Conservation (phyloP, 2,329 filamentous ascomycete genomes). For the Pseudomassariella vexata region DNA sequence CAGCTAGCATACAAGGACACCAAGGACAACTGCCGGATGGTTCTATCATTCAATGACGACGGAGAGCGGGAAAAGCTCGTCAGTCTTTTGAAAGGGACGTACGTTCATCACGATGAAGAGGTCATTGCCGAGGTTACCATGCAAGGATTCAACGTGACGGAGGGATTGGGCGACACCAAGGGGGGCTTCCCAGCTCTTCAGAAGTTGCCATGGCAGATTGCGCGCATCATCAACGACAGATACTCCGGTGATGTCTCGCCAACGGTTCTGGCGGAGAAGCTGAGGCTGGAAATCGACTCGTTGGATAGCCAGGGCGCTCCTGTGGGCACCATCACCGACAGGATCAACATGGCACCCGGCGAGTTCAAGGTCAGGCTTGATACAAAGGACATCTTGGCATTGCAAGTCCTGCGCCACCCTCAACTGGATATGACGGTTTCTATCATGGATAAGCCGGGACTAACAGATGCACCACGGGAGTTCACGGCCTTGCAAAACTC, state of each 20-base stretch:
- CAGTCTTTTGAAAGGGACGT: slow-evolving; percentile 66
- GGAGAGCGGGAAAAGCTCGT: slow-evolving; percentile 67
- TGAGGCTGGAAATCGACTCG: slow-evolving; percentile 71
- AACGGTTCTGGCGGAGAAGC: slow-evolving; percentile 69
- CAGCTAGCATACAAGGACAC: slow-evolving; percentile 66
- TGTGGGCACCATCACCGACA: slow-evolving; percentile 66
- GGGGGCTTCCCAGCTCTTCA: slow-evolving; percentile 43
- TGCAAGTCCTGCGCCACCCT: slow-evolving; percentile 64
- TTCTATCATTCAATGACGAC: slow-evolving; percentile 71
- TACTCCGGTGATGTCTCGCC: slow-evolving; percentile 56
- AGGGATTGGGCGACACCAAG: slow-evolving; percentile 44
- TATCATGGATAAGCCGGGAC: slow-evolving; percentile 61
- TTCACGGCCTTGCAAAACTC: slow-evolving; percentile 55
- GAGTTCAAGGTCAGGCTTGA: slow-evolving; percentile 64
- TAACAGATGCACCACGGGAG: slow-evolving; percentile 56
- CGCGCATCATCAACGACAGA: slow-evolving; percentile 68
- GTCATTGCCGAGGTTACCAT: slow-evolving; percentile 66
- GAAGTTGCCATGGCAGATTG: slow-evolving; percentile 57
- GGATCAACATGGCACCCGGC: slow-evolving; percentile 75
- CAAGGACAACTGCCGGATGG: slow-evolving; percentile 62
- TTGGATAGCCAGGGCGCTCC: slow-evolving; percentile 40
- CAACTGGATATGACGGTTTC: slow-evolving; percentile 75
- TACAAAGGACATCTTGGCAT: slow-evolving; percentile 52
- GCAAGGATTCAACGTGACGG: slow-evolving; percentile 56
- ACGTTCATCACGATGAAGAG: slow-evolving; percentile 61